These are phyloP conservation scores for Erythrobasidium yunnanense DNA, from an alignment of 768 basidiomycete species.

Conservation along the genomic window DNA sequence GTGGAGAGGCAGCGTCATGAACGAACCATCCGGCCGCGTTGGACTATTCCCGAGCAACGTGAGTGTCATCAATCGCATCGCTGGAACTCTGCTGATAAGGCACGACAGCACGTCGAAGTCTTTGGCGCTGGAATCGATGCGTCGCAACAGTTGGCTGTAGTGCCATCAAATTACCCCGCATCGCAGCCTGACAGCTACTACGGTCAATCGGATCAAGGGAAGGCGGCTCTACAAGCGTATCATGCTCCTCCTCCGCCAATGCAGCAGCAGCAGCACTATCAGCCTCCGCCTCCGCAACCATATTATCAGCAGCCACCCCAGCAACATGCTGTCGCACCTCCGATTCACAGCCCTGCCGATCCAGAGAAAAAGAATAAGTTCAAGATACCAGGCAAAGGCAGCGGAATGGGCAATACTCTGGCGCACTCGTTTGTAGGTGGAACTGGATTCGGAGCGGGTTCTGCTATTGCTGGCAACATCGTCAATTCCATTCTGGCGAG, in stretches of 20 bases:
- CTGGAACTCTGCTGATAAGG: background rate
- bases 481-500: conserved; percentile 4
- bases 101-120: conserved; percentile 3
- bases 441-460: conserved; percentile 1
- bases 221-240: conserved; percentile 8
- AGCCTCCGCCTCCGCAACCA: conserved; percentile 1
- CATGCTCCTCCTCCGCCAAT: background rate
- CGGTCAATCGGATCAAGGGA: background rate
- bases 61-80: background rate
- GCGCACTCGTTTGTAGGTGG: conserved; percentile 10
- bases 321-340: background rate
- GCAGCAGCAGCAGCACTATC: background rate
- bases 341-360: background rate
- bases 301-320: background rate
- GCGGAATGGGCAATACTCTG: background rate
- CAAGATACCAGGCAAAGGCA: background rate
- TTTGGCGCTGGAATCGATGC: too few species aligned
- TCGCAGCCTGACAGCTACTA: too few species aligned
- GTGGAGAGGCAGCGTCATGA: conserved; percentile 4
- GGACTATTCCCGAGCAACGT: conserved; percentile 23
- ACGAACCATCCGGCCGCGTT: background rate
- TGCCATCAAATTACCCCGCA: too few species aligned
- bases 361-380: background rate
- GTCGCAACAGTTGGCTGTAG: too few species aligned
- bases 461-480: background rate